Conservation (phyloP, 2,329 filamentous ascomycete species). For the Paraconiothyrium brasiliense region DNA sequence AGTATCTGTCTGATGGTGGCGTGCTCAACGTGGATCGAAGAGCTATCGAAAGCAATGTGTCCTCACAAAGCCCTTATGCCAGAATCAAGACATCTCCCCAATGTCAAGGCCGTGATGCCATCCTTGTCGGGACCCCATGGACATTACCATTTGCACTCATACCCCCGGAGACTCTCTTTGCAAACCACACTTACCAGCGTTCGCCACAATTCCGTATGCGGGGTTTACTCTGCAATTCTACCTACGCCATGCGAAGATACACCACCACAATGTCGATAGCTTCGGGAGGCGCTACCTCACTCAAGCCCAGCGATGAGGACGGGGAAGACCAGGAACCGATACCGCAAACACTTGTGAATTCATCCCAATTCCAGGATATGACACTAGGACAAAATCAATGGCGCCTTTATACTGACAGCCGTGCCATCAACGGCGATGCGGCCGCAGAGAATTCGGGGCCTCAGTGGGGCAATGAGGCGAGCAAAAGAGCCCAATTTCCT, state of each 20-base stretch:
- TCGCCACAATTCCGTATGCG: slow-evolving; percentile 26
- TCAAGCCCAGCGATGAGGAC: not conserved
- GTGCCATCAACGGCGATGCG: not conserved
- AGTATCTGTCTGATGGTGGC: slow-evolving; percentile 5
- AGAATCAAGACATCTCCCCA: slow-evolving; percentile 24
- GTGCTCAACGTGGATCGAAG: slow-evolving; percentile 3
- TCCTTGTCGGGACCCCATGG: slow-evolving; percentile 30
- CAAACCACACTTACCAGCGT: slow-evolving; percentile 20
- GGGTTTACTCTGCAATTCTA: slow-evolving; percentile 13
- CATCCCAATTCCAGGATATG: not conserved
- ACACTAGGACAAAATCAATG: not conserved
- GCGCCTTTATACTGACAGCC: not conserved
- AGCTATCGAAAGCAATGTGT: slow-evolving; percentile 7
- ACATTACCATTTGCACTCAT: slow-evolving; percentile 13
- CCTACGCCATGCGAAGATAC: not conserved
- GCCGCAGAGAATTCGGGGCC: not conserved
- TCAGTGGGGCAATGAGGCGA: not conserved
- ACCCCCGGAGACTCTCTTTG: slow-evolving; percentile 2
- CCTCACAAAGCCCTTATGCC: slow-evolving; percentile 12
- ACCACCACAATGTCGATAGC: not conserved
- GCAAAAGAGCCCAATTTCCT: not conserved
- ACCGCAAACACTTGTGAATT: not conserved
- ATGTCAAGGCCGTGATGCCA: slow-evolving; percentile 26
- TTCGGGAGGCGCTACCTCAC: not conserved
- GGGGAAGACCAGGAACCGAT: not conserved